phyloP scores from a whole-genome alignment of 2,329 filamentous ascomycete genomes.

The Dactylonectria macrodidyma region DNA sequence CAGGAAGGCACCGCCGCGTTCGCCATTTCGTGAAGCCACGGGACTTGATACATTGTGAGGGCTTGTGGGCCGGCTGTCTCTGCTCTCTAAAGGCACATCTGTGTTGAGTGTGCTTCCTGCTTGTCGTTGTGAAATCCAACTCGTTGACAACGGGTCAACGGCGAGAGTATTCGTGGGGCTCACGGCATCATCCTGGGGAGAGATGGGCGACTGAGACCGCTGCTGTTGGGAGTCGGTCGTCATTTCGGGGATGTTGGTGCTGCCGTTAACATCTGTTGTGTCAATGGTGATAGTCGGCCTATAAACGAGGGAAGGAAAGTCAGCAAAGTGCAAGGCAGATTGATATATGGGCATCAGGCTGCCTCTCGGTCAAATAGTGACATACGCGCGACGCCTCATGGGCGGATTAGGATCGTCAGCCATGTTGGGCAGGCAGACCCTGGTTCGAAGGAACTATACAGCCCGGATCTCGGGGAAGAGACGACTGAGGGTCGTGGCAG shows the following conservation, averaged over 20 bases:
- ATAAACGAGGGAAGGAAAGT: slow-evolving; percentile 26
- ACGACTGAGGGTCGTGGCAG: slow-evolving; percentile 15
- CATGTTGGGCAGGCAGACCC: slow-evolving; percentile 39
- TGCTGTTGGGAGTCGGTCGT: slow-evolving; percentile 44
- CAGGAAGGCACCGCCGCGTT: slow-evolving; percentile 70
- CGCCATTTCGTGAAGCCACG: slow-evolving; percentile 61
- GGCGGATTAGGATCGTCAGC: slow-evolving; percentile 41
- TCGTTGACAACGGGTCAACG: slow-evolving; percentile 50
- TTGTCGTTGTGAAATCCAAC: slow-evolving; percentile 41
- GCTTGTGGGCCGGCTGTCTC: slow-evolving; percentile 77
- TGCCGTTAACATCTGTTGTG: slow-evolving; percentile 59
- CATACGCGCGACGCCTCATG: slow-evolving; percentile 47
- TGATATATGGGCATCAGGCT: slow-evolving; percentile 29
- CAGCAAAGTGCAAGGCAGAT: slow-evolving; percentile 32
- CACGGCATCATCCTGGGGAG: slow-evolving; percentile 56
- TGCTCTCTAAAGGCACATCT: slow-evolving; percentile 75
- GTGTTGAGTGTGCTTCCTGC: slow-evolving; percentile 57
- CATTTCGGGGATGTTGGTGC: slow-evolving; percentile 48
- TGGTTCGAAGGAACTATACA: slow-evolving; percentile 22
- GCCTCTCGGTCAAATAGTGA: slow-evolving; percentile 12
- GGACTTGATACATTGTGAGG: slow-evolving; percentile 80
- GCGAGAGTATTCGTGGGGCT: slow-evolving; percentile 57
- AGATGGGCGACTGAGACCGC: slow-evolving; percentile 52
- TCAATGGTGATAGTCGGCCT: slow-evolving; percentile 71
- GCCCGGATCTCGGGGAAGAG: slow-evolving; percentile 22